Base-by-base conservation (phyloP, 2,329 filamentous ascomycete species). In the Penicillium italicum region DNA sequence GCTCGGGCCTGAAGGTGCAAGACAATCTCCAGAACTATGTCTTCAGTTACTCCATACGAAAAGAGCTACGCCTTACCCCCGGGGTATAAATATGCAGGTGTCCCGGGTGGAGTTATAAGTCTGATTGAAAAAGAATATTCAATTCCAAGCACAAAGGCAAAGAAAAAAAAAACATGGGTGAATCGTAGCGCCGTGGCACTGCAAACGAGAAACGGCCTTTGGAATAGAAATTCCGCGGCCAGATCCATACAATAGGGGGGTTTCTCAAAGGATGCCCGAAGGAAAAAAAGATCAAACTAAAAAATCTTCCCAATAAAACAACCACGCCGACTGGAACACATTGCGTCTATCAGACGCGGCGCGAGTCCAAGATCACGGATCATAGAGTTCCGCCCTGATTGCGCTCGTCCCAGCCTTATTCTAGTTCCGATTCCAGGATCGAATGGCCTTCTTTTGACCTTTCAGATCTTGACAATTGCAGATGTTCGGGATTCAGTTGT, bases 171-270 rank as follows among this genome's bases (percentile, higher is more conserved):
- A 18, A 28, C 37, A 34, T 4, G 30, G 14, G 30, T 22, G 24
- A 36, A 49, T 24, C 44, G 51, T 44, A 50, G 38, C 55, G 55
- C 62, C 60, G 45, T 52, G 51, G 52, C 57, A 50, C 50, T 58
- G 57, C 61, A 50, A 60, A 60, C 50, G 45, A 57, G 30, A 45
- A 41, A 46, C 24, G 46, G 38, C 38, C 36, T 50, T 40, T 22
- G 40, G 34, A 34, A 49, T 26, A 34, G 16, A 34, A 28, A 41
- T 24, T 22, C 36, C 37, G 10, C 6, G 11, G 16, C 47, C 28
- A 48, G 14, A 43, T 42, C 37, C 51, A 58, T 50, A 55, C 48
- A 50, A 50, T 43, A 50, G 18, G 48, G 30, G 45, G 53, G 53
- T 44, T 28, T 37, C 30, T 50, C 53, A 52, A 47, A 34, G 24